phyloP scores from a whole-genome alignment of 2,329 filamentous ascomycete genomes.

The Remersonia thermophila region DNA sequence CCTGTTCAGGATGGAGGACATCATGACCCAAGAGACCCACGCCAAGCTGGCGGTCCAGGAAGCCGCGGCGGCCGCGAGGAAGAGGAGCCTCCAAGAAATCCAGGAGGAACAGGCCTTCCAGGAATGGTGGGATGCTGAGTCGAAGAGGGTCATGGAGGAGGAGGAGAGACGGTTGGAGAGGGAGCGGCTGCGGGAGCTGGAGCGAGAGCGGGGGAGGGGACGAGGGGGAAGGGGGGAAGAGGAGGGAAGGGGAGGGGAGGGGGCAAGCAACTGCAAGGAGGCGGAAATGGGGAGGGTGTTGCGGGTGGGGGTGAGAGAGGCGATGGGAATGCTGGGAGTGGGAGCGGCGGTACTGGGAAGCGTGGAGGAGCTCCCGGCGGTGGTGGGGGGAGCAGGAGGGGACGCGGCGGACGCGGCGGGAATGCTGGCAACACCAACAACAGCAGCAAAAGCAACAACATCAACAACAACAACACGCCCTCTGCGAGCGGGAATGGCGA shows the following conservation, averaged over 20 bases:
- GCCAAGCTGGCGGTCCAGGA: constrained; percentile 77
- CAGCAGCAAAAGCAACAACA: too few species aligned
- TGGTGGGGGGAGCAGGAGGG: background rate
- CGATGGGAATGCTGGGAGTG: background rate
- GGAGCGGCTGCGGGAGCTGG: constrained; percentile 20
- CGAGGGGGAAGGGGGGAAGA: constrained; percentile 7
- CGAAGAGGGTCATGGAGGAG: constrained; percentile 49
- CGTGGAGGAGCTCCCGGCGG: background rate
- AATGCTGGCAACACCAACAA: background rate
- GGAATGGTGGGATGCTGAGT: constrained; percentile 90
- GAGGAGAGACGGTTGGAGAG: constrained; percentile 19
- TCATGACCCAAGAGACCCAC: constrained; percentile 72
- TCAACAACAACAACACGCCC: too few species aligned
- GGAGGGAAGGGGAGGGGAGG: constrained; percentile 5
- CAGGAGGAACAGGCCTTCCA: constrained; percentile 96
- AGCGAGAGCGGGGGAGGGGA: constrained; percentile 25
- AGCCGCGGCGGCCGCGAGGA: constrained; percentile 70
- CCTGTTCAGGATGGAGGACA: constrained; percentile 72
- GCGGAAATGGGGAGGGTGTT: background rate
- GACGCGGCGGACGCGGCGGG: background rate
- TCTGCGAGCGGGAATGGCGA: too few species aligned
- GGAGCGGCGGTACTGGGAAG: background rate
- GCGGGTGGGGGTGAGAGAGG: background rate
- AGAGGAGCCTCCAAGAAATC: constrained; percentile 84
- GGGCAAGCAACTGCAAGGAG: background rate